These are phyloP conservation scores for Heteromeles arbutifolia DNA, from an alignment of 306 rosid species.

Conservation along the genomic window DNA sequence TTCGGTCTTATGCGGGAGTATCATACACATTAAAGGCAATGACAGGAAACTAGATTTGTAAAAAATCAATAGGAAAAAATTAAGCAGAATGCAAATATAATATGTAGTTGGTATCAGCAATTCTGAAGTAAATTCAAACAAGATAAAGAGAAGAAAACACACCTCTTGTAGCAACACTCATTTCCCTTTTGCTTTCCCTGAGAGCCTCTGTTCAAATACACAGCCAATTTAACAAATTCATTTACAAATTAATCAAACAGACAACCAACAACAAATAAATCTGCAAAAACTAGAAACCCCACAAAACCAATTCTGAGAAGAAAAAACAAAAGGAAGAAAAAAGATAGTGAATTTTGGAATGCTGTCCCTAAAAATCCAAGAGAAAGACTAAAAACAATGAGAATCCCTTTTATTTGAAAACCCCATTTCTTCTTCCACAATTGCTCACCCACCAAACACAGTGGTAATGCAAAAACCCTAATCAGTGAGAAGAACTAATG, in stretches of 20 bases:
- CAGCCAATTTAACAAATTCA: neutral
- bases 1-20: neutral
- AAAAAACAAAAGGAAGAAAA: neutral
- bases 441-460: neutral
- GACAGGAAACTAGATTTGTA: neutral
- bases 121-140: neutral
- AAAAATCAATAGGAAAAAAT: neutral
- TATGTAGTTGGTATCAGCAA: neutral
- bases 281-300: neutral
- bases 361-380: neutral
- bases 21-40: neutral
- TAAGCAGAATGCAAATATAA: neutral
- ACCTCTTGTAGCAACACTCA: conserved; percentile 97
- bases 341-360: no score
- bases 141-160: neutral
- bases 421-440: neutral
- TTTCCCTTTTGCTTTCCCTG: conserved; percentile 86
- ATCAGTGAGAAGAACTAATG: neutral
- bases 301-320: neutral
- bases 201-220: conserved; percentile 64
- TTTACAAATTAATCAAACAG: neutral
- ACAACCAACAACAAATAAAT: neutral
- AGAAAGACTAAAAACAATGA: neutral
- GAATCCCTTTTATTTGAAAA: neutral
- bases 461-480: neutral